A percentile compares a stretch with the other conserved stretches of the same genome.
Evolutionary conservation across 768 basidiomycete genomes (phyloP).

Genomic region (Boletus sensibilis): DNA sequence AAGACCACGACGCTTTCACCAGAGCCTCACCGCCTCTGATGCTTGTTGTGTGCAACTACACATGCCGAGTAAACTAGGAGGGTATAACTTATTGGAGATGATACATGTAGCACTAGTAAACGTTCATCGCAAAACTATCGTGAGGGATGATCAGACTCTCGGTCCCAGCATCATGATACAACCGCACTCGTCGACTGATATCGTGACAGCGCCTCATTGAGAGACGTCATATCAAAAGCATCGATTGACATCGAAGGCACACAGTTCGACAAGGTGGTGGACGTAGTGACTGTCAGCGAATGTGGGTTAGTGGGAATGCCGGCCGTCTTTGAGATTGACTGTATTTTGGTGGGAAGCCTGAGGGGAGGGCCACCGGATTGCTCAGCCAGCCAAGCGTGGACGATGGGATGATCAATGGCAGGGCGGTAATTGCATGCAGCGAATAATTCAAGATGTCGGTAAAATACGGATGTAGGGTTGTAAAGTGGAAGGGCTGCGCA

Average conservation of each 20-base stretch:
- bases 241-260: slow-evolving; percentile 10
- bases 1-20: neutral
- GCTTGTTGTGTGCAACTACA: slow-evolving; percentile 7
- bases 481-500: slow-evolving; percentile 52
- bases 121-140: slow-evolving; percentile 5
- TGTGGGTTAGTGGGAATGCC: neutral
- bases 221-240: slow-evolving; percentile 25
- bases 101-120: slow-evolving; percentile 4
- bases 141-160: neutral
- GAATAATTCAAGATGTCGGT: slow-evolving; percentile 47
- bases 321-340: slow-evolving; percentile 7
- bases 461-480: slow-evolving; percentile 47
- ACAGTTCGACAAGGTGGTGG: slow-evolving; percentile 5
- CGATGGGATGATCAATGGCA: slow-evolving; percentile 38
- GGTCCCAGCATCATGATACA: slow-evolving; percentile 8
- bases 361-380: slow-evolving; percentile 20
- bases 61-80: slow-evolving; percentile 5
- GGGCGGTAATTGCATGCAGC: slow-evolving; percentile 42
- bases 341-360: slow-evolving; percentile 15
- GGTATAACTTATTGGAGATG: slow-evolving; percentile 9
- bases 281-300: slow-evolving; percentile 15
- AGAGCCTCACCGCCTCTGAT: neutral
- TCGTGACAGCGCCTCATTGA: slow-evolving; percentile 29
- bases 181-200: slow-evolving; percentile 18
- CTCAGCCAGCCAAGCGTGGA: slow-evolving; percentile 39